Evolutionary conservation across 2,329 filamentous ascomycete genomes (phyloP), one percentile per base, ranked within the genome.

Genomic region (Chaetomiaceae sp.): DNA sequence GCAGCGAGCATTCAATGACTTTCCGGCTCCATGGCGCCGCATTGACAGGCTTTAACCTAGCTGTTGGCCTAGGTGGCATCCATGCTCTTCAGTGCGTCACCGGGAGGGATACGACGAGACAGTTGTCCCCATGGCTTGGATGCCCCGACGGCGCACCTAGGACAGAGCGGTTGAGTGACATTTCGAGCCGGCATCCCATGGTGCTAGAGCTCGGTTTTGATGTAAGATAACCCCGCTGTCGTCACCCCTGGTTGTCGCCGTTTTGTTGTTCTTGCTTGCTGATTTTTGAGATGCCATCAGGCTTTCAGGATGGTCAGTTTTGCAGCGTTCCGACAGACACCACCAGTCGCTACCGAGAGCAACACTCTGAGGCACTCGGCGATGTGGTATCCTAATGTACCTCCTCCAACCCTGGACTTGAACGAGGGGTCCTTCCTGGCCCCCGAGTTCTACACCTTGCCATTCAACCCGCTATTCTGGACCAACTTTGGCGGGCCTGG

Each of bases 31-130:
- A n/a, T n/a, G 2, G 16, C 20, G 23, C 13, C n/a, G 10, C 21
- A 21, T 7, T 6, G 30, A 3, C 23, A 31, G 12, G 27, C 41
- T 33, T 41, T 9, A 34, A 34, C 20, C 8, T 41, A n/a, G 37
- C 45, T 1, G 45, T 48, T 5, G 45, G 45, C 3, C 14, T 41
- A 9, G 37, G 30, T 27, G 45, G 45, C 6, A 48, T 48, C 25
- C 45, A 42, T n/a, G 45, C 27, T n/a, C 19, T 48, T n/a, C 45
- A 41, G 6, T 48, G 27, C 45, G 20, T 48, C 12, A 19, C 33
- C 17, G 38, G 12, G n/a, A 13, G 6, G 19, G 23, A 5, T 13
- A 19, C 27, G 13, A 3, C n/a, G n/a, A n/a, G n/a, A n/a, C n/a
- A n/a, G n/a, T n/a, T n/a, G n/a, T 39, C 34, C 5, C 10, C 25